phyloP scores from a whole-genome alignment of 148 eudicot species.

The Rheum nobile region DNA sequence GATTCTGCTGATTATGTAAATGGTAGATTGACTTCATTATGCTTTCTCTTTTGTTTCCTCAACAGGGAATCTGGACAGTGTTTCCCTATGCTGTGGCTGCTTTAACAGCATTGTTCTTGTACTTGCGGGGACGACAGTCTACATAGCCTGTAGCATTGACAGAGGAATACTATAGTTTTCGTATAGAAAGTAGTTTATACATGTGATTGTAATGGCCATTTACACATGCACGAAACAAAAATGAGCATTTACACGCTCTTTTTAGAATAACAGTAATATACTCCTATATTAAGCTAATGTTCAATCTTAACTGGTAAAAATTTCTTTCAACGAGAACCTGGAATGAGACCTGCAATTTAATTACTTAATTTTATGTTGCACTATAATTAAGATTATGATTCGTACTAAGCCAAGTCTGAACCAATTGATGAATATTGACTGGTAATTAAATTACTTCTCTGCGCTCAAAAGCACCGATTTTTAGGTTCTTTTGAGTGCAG shows the following conservation, averaged over 20 bases:
- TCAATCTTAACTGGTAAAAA: too few relatives aligned
- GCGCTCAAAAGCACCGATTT: too few relatives aligned
- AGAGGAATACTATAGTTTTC: not conserved
- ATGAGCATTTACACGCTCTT: too few relatives aligned
- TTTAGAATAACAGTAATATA: too few relatives aligned
- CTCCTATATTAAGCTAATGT: too few relatives aligned
- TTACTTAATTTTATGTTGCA: not conserved
- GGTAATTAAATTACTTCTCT: too few relatives aligned
- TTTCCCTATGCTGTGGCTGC: constrained; percentile 65
- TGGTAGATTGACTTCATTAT: not conserved
- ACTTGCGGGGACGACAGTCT: constrained; percentile 36
- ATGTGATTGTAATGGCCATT: too few relatives aligned
- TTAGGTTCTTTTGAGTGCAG: not conserved
- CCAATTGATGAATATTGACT: too few relatives aligned
- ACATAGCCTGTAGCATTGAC: constrained; percentile 14
- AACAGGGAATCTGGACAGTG: constrained; percentile 73
- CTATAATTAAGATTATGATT: not conserved
- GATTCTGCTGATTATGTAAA: not conserved
- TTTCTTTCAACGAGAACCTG: too few relatives aligned
- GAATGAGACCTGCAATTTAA: not conserved
- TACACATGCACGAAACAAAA: too few relatives aligned
- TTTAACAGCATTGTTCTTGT: constrained; percentile 57
- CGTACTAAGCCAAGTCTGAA: too few relatives aligned
- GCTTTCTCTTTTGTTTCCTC: not conserved
- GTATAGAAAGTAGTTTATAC: not conserved